A percentile compares a stretch with the other conserved stretches of the same genome.
Evolutionary conservation across 2,329 filamentous ascomycete species (phyloP).

Genomic region (Diplodia sapinea): DNA sequence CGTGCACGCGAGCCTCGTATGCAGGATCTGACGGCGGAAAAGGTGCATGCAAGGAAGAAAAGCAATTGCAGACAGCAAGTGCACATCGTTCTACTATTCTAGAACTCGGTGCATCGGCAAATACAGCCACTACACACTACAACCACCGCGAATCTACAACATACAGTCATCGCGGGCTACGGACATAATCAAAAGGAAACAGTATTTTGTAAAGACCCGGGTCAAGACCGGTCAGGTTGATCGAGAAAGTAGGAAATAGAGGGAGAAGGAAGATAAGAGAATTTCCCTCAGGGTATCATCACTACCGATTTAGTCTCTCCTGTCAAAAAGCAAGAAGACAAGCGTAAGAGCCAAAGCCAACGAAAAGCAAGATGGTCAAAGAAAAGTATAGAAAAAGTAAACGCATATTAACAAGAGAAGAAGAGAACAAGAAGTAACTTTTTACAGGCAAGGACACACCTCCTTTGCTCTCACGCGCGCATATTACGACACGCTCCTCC

Average conservation of each 20-base stretch:
- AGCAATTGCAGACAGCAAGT: not conserved
- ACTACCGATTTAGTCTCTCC: constrained; percentile 9
- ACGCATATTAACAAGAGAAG: constrained; percentile 13
- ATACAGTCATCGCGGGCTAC: not conserved
- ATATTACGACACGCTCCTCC: not conserved
- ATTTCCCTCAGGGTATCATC: constrained; percentile 28
- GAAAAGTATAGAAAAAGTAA: constrained; percentile 1
- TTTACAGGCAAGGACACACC: not conserved
- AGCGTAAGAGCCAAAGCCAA: not conserved
- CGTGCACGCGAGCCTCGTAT: not conserved
- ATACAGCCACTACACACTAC: not conserved
- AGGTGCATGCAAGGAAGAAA: not conserved
- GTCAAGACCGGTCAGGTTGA: not conserved
- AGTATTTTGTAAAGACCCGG: not conserved
- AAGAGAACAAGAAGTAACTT: not conserved
- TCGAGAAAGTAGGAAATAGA: not conserved
- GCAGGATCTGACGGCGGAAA: not conserved
- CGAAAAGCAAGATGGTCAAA: not conserved
- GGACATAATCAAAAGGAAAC: not conserved
- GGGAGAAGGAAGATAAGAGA: constrained; percentile 1
- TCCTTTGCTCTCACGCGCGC: constrained; percentile 7
- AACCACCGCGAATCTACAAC: not conserved
- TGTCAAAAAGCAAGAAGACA: not conserved
- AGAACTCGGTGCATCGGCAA: not conserved
- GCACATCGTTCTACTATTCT: not conserved